phyloP scores from a whole-genome alignment of 2,329 filamentous ascomycete genomes.

The Penicillium sp. region DNA sequence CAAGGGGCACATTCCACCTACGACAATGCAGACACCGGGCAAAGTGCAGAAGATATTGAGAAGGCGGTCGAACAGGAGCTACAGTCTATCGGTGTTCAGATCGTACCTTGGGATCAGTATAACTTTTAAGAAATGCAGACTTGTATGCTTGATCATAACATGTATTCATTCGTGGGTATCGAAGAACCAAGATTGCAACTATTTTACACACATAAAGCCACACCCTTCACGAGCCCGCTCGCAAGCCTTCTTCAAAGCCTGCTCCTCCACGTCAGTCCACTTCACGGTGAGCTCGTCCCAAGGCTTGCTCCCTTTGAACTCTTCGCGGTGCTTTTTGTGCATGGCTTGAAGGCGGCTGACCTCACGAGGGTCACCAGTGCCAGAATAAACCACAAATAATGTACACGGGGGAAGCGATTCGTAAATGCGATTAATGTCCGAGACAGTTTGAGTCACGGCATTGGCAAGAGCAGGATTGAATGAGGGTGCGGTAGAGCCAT shows the following conservation, averaged over 20 bases:
- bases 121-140: not conserved
- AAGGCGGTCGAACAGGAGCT: not conserved
- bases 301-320: slow-evolving; percentile 59
- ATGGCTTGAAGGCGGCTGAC: slow-evolving; percentile 57
- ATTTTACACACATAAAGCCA: slow-evolving; percentile 62
- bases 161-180: not conserved
- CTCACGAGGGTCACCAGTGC: slow-evolving; percentile 63
- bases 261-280: slow-evolving; percentile 66
- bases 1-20: not conserved
- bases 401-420: slow-evolving; percentile 60
- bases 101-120: not conserved
- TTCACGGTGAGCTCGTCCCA: slow-evolving; percentile 64
- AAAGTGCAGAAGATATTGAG: slow-evolving; percentile 2
- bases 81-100: not conserved
- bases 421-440: slow-evolving; percentile 55
- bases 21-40: not conserved
- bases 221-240: slow-evolving; percentile 59
- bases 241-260: slow-evolving; percentile 58
- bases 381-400: slow-evolving; percentile 63
- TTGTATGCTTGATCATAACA: not conserved
- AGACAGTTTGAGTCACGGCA: slow-evolving; percentile 52
- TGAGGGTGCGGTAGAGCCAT: slow-evolving; percentile 4
- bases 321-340: slow-evolving; percentile 57
- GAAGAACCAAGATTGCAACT: not conserved
- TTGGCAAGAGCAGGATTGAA: slow-evolving; percentile 39